Conservation (phyloP, 2,329 filamentous ascomycete species). For the Xylariaceae sp. region DNA sequence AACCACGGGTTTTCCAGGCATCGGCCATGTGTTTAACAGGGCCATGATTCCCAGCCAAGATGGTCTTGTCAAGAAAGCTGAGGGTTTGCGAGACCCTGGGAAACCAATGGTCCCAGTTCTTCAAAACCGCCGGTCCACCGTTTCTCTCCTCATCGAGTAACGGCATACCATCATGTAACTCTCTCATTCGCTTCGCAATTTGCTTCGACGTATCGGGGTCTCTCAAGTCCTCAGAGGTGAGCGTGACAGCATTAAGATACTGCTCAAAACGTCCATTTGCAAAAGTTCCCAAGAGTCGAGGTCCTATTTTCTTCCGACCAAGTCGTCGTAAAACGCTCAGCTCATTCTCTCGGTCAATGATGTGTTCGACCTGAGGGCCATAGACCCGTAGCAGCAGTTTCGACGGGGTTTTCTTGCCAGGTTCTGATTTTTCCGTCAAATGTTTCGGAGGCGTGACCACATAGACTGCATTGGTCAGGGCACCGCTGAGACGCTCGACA, state of each 20-base stretch:
- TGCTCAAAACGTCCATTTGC: slow-evolving; percentile 94
- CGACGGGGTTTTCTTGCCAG: slow-evolving; percentile 42
- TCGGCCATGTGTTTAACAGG: slow-evolving; percentile 32
- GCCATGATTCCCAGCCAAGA: slow-evolving; percentile 38
- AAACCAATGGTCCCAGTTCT: slow-evolving; percentile 93
- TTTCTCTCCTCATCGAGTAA: slow-evolving; percentile 72
- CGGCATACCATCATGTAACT: slow-evolving; percentile 90
- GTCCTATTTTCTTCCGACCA: slow-evolving; percentile 87
- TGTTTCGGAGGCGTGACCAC: slow-evolving; percentile 78
- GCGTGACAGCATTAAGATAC: slow-evolving; percentile 77
- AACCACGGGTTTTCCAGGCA: slow-evolving; percentile 64
- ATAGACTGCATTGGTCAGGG: slow-evolving; percentile 93
- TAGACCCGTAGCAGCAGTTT: slow-evolving; percentile 90
- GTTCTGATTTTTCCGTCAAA: slow-evolving; percentile 38
- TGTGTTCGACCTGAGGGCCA: slow-evolving; percentile 87
- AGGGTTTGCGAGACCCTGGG: slow-evolving; percentile 58
- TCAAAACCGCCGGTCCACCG: slow-evolving; percentile 76
- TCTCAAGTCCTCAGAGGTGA: slow-evolving; percentile 71
- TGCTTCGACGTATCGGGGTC: slow-evolving; percentile 79
- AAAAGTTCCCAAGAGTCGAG: slow-evolving; percentile 85
- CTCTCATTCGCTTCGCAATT: slow-evolving; percentile 96
- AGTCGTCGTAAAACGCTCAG: slow-evolving; percentile 79
- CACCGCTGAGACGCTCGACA: slow-evolving; percentile 77
- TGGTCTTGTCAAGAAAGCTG: slow-evolving; percentile 52
- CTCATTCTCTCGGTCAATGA: slow-evolving; percentile 91